phyloP scores from a whole-genome alignment of 345 rosid species.

The Noccaea bulbosa region DNA sequence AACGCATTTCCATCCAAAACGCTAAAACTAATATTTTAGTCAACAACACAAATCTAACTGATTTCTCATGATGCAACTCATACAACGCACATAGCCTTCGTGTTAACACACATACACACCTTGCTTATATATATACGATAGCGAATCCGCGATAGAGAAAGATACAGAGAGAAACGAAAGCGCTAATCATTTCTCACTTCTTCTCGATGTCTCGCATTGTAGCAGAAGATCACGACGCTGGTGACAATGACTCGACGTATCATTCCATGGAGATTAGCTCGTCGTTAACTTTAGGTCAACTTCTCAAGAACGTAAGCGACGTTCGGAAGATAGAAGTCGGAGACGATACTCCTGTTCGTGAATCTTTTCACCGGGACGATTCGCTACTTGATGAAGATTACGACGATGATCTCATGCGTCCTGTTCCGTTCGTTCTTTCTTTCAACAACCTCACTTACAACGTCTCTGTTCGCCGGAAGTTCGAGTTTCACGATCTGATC shows the following conservation, averaged over 20 bases:
- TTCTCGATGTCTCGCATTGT: slow-evolving; percentile 56
- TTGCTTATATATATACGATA: neutral
- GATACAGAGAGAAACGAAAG: neutral
- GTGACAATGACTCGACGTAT: slow-evolving; percentile 34
- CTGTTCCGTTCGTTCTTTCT: slow-evolving; percentile 70
- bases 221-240: slow-evolving; percentile 34
- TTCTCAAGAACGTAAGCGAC: slow-evolving; percentile 74
- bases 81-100: slow-evolving; percentile 10
- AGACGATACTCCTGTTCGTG: slow-evolving; percentile 70
- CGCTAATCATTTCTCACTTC: neutral
- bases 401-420: slow-evolving; percentile 38
- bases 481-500: slow-evolving; percentile 44
- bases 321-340: slow-evolving; percentile 58
- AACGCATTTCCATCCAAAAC: slow-evolving; percentile 40
- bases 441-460: slow-evolving; percentile 79
- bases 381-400: slow-evolving; percentile 26
- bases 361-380: slow-evolving; percentile 44
- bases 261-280: slow-evolving; percentile 52
- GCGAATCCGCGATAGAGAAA: neutral
- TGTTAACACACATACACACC: slow-evolving; percentile 25
- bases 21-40: slow-evolving; percentile 21
- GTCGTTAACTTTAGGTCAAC: slow-evolving; percentile 67
- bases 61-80: slow-evolving; percentile 27
- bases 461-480: slow-evolving; percentile 61
- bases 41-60: slow-evolving; percentile 39